Conservation (phyloP, 805 yeast species). For the Brettanomyces sp. region DNA sequence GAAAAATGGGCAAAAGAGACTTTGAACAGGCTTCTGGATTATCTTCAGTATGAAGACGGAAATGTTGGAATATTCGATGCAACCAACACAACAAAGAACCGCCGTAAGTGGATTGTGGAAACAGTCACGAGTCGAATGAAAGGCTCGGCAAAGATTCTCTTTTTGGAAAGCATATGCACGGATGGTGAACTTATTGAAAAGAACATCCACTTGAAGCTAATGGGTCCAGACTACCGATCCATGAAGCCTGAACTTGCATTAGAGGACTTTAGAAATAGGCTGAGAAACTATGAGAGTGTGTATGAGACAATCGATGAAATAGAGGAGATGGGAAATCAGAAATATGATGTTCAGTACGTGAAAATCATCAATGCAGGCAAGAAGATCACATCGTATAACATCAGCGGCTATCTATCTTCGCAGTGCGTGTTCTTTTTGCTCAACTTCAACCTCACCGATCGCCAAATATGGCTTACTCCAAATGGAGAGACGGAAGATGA, state of each 20-base stretch:
- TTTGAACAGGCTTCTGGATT: slow-evolving; percentile 34
- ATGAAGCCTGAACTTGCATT: slow-evolving; percentile 79
- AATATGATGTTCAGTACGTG: slow-evolving; percentile 44
- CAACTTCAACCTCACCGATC: slow-evolving; percentile 28
- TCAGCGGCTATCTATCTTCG: slow-evolving; percentile 48
- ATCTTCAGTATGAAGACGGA: slow-evolving; percentile 31
- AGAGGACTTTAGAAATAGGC: slow-evolving; percentile 71
- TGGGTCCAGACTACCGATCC: slow-evolving; percentile 86
- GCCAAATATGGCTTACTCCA: slow-evolving; percentile 28
- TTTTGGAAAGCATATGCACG: slow-evolving; percentile 74
- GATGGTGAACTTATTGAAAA: slow-evolving; percentile 71
- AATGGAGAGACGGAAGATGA: slow-evolving; percentile 26
- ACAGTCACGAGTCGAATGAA: slow-evolving; percentile 26
- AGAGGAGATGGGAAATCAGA: slow-evolving; percentile 33
- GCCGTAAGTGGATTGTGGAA: slow-evolving; percentile 32
- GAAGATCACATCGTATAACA: slow-evolving; percentile 45
- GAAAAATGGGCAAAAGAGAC: slow-evolving; percentile 48
- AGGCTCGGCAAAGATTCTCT: slow-evolving; percentile 29
- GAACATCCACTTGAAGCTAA: slow-evolving; percentile 73
- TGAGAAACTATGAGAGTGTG: slow-evolving; percentile 76
- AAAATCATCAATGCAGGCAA: slow-evolving; percentile 57
- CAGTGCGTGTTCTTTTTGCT: slow-evolving; percentile 47
- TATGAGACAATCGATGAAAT: slow-evolving; percentile 81
- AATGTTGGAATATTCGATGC: slow-evolving; percentile 55
- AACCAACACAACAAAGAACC: slow-evolving; percentile 41